Base-by-base conservation (phyloP, 257 asterid genomes). In the Marsdenia floribunda region DNA sequence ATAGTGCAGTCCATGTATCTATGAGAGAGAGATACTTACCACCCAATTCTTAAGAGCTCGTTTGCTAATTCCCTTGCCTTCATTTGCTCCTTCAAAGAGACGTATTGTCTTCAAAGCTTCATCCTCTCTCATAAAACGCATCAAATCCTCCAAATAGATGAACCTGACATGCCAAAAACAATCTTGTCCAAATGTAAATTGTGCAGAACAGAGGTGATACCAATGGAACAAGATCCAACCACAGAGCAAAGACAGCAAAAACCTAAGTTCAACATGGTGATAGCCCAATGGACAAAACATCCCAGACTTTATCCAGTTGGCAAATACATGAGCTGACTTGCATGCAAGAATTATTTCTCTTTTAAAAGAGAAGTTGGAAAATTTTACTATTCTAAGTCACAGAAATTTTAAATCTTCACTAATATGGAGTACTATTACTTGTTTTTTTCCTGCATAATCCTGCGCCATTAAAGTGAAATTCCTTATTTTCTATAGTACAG, bases 11-110 rank as follows among this genome's bases (percentile, higher is more conserved):
- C 47, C 22, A 11, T 12, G 21, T 54, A 49, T 24, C n/a, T 7
- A 42, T 46, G 44, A 37, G 38, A 21, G 19, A 78, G 19, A 73
- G 12, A 47, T 40, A 72, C 86, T 26, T 70, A 91, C 98, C 97
- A 94, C 88, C 97, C 97, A 94, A 85, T 89, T 89, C 74, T 94
- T 92, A 53, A 94, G 94, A 42, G 88, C 79, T 19, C 89, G 88
- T 75, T 88, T 94, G 89, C 91, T 86, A 67, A 94, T 94, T 77
- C 97, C 91, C 73, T 85, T 90, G 84, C 82, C 86, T 73, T 87
- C 97, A 24, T 82, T 71, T 76, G 82, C 90, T 37, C 90, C 96
- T 81, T 90, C 98, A 63, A 94, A 87, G 37, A 90, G 93, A 38
- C 65, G 82, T 61, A 86, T 75, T 12, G 95, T 84, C 87, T 89